Conservation (phyloP, 495 filamentous ascomycete genomes). For the Penicillium paradoxum region DNA sequence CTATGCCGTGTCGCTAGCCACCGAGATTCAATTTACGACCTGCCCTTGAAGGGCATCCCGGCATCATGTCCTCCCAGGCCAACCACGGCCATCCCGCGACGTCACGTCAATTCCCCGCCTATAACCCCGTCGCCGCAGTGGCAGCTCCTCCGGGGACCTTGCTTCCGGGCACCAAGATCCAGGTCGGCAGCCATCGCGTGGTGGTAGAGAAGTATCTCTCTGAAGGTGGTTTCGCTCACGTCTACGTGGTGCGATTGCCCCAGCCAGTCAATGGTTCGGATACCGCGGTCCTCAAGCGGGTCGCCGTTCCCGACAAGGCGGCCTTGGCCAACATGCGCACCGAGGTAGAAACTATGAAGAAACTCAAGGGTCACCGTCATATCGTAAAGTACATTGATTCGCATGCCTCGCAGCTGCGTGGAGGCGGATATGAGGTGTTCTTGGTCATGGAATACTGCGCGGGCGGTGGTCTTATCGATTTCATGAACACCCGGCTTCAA, state of each 20-base stretch:
- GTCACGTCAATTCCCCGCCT: conserved; percentile 31
- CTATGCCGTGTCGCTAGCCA: conserved; percentile 27
- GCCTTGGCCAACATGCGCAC: conserved; percentile 92
- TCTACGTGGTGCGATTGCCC: conserved; percentile 88
- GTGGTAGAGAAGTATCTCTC: conserved; percentile 98
- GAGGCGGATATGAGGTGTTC: conserved; percentile 96
- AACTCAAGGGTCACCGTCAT: conserved; percentile 88
- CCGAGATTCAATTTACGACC: conserved; percentile 3
- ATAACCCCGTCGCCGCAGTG: conserved; percentile 36
- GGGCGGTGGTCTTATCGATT: conserved; percentile 92
- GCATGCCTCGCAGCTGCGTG: conserved; percentile 87
- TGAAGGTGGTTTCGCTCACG: conserved; percentile 97
- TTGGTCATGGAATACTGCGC: conserved; percentile 89
- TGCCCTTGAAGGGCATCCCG: conserved; percentile 27
- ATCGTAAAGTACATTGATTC: conserved; percentile 99
- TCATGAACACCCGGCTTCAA: conserved; percentile 98
- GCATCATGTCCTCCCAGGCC: conserved; percentile 35
- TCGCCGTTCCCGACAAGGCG: conserved; percentile 96
- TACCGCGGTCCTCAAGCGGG: conserved; percentile 85
- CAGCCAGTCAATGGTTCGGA: conserved; percentile 74
- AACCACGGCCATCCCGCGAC: conserved; percentile 31
- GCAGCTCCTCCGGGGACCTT: conserved; percentile 83
- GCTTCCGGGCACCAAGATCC: conserved; percentile 87
- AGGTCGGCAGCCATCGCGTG: conserved; percentile 87
- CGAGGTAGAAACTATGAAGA: conserved; percentile 99